phyloP scores from a whole-genome alignment of 2,329 filamentous ascomycete genomes.

The Pseudogymnoascus pannorum region DNA sequence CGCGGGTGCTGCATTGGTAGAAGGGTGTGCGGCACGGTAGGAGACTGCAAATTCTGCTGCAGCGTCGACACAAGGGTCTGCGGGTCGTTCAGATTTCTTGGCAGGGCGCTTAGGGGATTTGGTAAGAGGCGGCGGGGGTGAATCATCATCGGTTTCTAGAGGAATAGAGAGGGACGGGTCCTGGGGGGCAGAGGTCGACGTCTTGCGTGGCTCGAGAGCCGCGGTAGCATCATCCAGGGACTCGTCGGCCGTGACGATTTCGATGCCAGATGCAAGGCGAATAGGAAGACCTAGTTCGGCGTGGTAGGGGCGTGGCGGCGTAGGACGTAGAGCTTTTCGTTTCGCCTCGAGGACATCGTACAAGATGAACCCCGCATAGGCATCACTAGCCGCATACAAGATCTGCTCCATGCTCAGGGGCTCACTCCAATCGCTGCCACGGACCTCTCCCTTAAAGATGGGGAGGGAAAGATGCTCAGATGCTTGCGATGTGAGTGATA shows the following conservation, averaged over 20 bases:
- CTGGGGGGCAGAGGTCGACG: conserved; percentile 9
- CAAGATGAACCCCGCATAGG: conserved; percentile 70
- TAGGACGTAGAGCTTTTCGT: conserved; percentile 57
- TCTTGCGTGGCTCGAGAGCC: conserved; percentile 6
- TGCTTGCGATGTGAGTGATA: conserved; percentile 63
- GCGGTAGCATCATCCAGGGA: conserved; percentile 19
- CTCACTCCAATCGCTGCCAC: conserved; percentile 67
- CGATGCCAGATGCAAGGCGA: conserved; percentile 40
- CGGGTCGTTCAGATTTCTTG: background rate
- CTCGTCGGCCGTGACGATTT: conserved; percentile 23
- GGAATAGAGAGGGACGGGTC: conserved; percentile 25
- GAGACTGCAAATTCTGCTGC: conserved; percentile 20
- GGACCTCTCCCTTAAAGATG: conserved; percentile 65
- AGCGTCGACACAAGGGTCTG: conserved; percentile 18
- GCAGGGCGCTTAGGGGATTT: conserved; percentile 6
- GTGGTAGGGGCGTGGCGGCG: conserved; percentile 61
- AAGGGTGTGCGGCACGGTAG: conserved; percentile 16
- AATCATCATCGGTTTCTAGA: conserved; percentile 12
- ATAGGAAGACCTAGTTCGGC: conserved; percentile 63
- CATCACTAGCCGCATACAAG: conserved; percentile 70
- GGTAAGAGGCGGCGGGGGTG: background rate
- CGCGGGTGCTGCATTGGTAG: conserved; percentile 16
- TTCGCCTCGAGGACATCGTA: conserved; percentile 65
- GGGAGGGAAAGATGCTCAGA: conserved; percentile 65
- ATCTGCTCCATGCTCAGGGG: conserved; percentile 58